phyloP scores from a whole-genome alignment of 192 early-diverging fungal species.

The Coemansia sp. region DNA sequence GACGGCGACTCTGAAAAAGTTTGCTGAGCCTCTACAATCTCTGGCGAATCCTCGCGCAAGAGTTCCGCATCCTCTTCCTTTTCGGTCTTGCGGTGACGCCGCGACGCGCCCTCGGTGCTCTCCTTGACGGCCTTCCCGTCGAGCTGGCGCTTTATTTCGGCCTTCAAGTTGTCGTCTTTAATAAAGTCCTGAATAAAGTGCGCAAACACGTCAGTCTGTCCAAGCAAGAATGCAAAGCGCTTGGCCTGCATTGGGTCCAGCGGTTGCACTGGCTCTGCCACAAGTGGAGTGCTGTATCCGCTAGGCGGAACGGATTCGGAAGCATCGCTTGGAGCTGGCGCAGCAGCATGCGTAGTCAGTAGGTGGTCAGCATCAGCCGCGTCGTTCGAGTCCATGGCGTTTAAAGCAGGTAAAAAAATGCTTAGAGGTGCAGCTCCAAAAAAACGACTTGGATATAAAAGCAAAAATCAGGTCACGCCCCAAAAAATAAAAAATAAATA shows the following conservation, averaged over 20 bases:
- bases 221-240: slow-evolving; percentile 54
- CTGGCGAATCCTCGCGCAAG: slow-evolving; percentile 70
- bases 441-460: not conserved
- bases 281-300: slow-evolving; percentile 46
- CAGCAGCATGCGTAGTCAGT: not conserved
- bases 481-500: not conserved
- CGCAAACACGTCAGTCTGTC: slow-evolving; percentile 71
- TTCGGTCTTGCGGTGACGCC: slow-evolving; percentile 90
- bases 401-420: not conserved
- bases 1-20: slow-evolving; percentile 88
- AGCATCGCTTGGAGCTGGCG: slow-evolving; percentile 13
- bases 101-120: slow-evolving; percentile 44
- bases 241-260: slow-evolving; percentile 49
- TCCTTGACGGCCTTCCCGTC: slow-evolving; percentile 41
- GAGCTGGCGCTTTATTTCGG: slow-evolving; percentile 43
- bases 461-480: not conserved
- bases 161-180: slow-evolving; percentile 56
- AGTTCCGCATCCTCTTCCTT: slow-evolving; percentile 97
- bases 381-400: not conserved
- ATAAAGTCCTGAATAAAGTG: slow-evolving; percentile 66
- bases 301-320: slow-evolving; percentile 49
- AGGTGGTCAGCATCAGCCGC: not conserved
- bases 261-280: slow-evolving; percentile 31
- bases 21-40: slow-evolving; percentile 53
- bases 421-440: not conserved